Base-by-base conservation (phyloP, 805 yeast genomes). In the Kluyveromyces siamensis region DNA sequence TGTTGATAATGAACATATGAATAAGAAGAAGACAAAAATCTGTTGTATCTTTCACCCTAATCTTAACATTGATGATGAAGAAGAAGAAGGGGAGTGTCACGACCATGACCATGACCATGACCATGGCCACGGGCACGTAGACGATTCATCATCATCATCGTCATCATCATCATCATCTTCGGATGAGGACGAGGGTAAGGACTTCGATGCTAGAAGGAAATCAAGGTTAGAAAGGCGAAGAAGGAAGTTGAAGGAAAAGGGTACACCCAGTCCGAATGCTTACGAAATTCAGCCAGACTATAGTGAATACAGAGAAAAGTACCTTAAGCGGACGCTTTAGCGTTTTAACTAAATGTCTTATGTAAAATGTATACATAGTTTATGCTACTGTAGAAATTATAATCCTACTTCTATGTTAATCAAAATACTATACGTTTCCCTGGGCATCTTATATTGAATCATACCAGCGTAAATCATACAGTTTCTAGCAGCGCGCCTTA, bases 381-480 rank as follows among this genome's bases (percentile, higher is more conserved):
- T 37, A 37, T 37, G 40, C 40, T n/a, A n/a, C 4, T 16, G 35
- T 17, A 30, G 27, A 33, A 16, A 14, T 43, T 30, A 67, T 44
- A 71, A 52, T 13, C 64, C 63, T 21, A 72, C 68, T 61, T 86
- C 95, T 50, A 86, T 67, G 52, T 75, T 78, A 33, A 84, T 80
- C 59, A 86, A 70, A 40, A 80, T 74, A 55, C 86, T 80, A 62
- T 85, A 87, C 0, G 87, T 82, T 57, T 87, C 95, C 48, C 75
- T 70, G 8, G 96, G 95, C 95, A 90, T 87, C 63, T 84, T 83
- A 67, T 86, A 89, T 68, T 87, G 95, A 37, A 90, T 83, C 82
- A 91, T 84, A 52, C 97, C 98, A 7, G 97, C 96, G 65, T 84
- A 91, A 2, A 90, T 80, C 89, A 90, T 88, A 66, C 96, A 85